Conservation (phyloP, 1,284 basidiomycete genomes). For the Irpex sp. region DNA sequence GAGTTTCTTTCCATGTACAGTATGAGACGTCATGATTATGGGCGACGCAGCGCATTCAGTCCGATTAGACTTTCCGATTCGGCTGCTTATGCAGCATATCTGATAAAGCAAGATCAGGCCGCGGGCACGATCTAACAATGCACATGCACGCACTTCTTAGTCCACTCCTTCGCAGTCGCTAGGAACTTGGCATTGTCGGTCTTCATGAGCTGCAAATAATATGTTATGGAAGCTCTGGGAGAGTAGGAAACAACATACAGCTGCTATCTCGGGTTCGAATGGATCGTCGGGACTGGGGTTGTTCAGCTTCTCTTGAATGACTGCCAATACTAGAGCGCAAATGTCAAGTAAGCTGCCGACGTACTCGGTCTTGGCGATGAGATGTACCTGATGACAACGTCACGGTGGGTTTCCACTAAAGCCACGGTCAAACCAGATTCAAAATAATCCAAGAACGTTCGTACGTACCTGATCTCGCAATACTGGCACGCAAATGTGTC, state of each 20-base stretch:
- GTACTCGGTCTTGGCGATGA: background rate
- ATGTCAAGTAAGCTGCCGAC: background rate
- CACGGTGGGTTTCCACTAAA: constrained; percentile 91
- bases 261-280: constrained; percentile 87
- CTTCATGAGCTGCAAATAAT: constrained; percentile 66
- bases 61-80: background rate
- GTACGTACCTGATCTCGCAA: constrained; percentile 82
- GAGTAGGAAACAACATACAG: constrained; percentile 49
- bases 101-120: constrained; percentile 10
- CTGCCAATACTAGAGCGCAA: constrained; percentile 67
- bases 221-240: background rate
- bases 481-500: constrained; percentile 84
- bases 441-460: constrained; percentile 4
- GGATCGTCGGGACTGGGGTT: constrained; percentile 92
- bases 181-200: constrained; percentile 78
- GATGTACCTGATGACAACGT: constrained; percentile 74
- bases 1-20: background rate
- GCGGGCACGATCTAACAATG: background rate
- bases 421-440: constrained; percentile 2
- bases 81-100: constrained; percentile 18
- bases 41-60: background rate
- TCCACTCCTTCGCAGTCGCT: constrained; percentile 81
- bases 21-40: background rate
- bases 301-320: constrained; percentile 89
- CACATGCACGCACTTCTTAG: constrained; percentile 68